Conservation (phyloP, 176 grass and related monocot genomes). For the Phoenix dactylifera region DNA sequence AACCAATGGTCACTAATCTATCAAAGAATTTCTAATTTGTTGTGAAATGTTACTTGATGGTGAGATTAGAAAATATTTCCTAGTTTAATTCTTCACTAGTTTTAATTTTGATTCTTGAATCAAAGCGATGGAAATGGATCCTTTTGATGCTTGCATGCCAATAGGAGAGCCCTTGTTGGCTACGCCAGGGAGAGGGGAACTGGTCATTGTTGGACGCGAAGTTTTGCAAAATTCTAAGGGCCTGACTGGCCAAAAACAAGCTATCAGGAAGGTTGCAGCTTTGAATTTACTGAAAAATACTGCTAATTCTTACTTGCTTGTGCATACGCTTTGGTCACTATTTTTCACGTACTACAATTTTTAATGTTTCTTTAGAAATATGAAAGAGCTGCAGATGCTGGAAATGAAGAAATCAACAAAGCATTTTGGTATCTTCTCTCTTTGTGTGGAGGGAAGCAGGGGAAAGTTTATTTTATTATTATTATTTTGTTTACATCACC, state of each 20-base stretch:
- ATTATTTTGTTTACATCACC: too few relatives aligned
- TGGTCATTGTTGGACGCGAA: conserved; percentile 24
- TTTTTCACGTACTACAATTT: too few relatives aligned
- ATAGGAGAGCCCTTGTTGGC: conserved; percentile 37
- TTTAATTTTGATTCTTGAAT: too few relatives aligned
- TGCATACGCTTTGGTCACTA: too few relatives aligned
- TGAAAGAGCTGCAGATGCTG: conserved; percentile 20
- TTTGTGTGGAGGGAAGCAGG: too few relatives aligned
- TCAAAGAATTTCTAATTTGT: too few relatives aligned
- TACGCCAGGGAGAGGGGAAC: conserved; percentile 21
- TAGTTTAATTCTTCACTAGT: too few relatives aligned
- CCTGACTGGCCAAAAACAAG: conserved; percentile 32
- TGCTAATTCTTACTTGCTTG: conserved; percentile 8
- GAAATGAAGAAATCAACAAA: conserved; percentile 23
- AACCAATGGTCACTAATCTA: too few relatives aligned
- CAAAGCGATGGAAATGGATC: too few relatives aligned
- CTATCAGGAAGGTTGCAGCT: conserved; percentile 30
- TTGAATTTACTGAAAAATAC: conserved; percentile 33
- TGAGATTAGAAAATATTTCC: too few relatives aligned
- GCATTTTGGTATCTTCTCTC: conserved; percentile 9
- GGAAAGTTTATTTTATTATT: too few relatives aligned
- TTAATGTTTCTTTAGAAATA: conserved; percentile 25
- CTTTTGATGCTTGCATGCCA: conserved; percentile 23
- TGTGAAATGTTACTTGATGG: too few relatives aligned
- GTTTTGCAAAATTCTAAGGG: conserved; percentile 10